Base-by-base conservation (phyloP, 176 grass and related monocot species). In the Phyllostachys edulis region DNA sequence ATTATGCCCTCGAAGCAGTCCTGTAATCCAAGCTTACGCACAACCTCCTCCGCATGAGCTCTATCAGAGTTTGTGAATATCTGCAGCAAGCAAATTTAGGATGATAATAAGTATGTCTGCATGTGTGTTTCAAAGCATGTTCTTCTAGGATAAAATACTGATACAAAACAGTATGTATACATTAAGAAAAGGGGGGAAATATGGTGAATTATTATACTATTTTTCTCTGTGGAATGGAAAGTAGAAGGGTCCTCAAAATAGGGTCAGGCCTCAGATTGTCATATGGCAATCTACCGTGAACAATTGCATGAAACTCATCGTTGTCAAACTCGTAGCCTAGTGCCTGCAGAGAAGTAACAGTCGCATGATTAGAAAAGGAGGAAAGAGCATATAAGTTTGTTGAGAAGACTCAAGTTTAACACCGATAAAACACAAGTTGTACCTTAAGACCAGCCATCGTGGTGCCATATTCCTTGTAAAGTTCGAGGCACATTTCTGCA, bases 381-480 rank as follows among this genome's bases (percentile, higher is more conserved):
- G 3, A 41, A 72, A 23, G 34, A 46, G 14, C 1, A 67, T 37
- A 49, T 16, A 14, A 40, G 12, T 23, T 78, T 77, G 39, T 44
- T 65, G 16, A 45, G 38, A 63, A 64, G 12, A 63, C 36, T 85
- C 11, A 62, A 51, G 6, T 34, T 34, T 34, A 34, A 34, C 32
- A 34, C 32, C 2, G 32, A 79, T 62, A 5, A 80, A 46, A 50
- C 11, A 49, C 40, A 55, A 54, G 13, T 23, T 57, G 8, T 62
- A 91, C 94, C 88, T 96, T 96, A 52, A 96, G 86, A 74, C 88
- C 94, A 61, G 88, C 88, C 94, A 96, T 93, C 68, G 94, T 93
- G 6, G 86, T 96, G 69, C 91, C 94, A 89, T 89, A 89, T 75
- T 96, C 94, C 67, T 82, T 96, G 45, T 96, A 96, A 32, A 93